phyloP scores from a whole-genome alignment of 1,284 basidiomycete genomes.

The Schizophyllum amplum region DNA sequence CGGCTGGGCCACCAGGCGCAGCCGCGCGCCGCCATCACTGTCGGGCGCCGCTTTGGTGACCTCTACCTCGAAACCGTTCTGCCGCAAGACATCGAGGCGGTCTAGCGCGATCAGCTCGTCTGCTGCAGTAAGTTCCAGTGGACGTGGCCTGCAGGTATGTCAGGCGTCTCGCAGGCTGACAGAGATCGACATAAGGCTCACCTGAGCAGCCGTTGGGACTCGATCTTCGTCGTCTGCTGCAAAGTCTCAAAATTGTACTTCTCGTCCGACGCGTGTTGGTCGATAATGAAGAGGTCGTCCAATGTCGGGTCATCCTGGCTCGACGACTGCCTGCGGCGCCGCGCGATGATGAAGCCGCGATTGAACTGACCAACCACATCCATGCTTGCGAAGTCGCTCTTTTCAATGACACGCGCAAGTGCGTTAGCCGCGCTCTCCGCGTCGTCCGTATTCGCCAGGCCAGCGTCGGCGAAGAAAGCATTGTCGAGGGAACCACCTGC shows the following conservation, averaged over 20 bases:
- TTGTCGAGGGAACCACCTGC: neutral
- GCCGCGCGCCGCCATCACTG: constrained; percentile 41
- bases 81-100: constrained; percentile 71
- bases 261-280: constrained; percentile 88
- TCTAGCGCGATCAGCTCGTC: constrained; percentile 89
- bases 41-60: constrained; percentile 38
- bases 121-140: constrained; percentile 79
- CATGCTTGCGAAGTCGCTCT: constrained; percentile 85
- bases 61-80: constrained; percentile 91
- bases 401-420: constrained; percentile 81
- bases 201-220: constrained; percentile 80
- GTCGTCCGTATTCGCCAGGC: constrained; percentile 48
- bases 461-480: constrained; percentile 33
- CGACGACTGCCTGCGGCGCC: constrained; percentile 36
- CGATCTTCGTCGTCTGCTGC: constrained; percentile 81
- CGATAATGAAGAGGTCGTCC: constrained; percentile 93
- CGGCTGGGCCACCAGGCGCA: constrained; percentile 79
- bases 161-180: neutral
- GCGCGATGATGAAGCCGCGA: constrained; percentile 87
- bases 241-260: constrained; percentile 98
- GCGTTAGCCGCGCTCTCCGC: constrained; percentile 56
- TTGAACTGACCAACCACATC: constrained; percentile 93
- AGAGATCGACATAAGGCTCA: constrained; percentile 27
- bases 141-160: constrained; percentile 49
- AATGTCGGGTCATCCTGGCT: constrained; percentile 18